A percentile compares a stretch with the other conserved stretches of the same genome.
These are phyloP conservation scores for Cystofilobasidium bisporidii DNA, from an alignment of 768 basidiomycete genomes.

Conservation along the genomic window DNA sequence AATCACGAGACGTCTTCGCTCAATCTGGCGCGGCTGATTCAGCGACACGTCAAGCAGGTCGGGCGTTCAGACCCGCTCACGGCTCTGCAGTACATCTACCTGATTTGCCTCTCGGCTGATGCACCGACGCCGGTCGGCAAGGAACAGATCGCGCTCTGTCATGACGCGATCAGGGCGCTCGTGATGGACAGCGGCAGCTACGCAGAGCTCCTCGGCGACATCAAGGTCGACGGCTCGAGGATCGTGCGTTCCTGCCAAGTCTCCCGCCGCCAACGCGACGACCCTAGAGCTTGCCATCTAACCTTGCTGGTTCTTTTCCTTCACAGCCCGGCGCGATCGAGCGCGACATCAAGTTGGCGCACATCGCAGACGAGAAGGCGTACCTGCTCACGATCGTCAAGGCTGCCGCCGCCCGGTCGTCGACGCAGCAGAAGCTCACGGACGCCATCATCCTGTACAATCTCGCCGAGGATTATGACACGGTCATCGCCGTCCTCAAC, in stretches of 20 bases:
- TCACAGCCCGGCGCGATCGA: conserved; percentile 75
- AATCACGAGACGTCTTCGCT: conserved; percentile 39
- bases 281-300: no score
- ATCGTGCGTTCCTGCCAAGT: conserved; percentile 49
- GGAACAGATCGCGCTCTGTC: conserved; percentile 61
- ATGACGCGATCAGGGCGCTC: conserved; percentile 43
- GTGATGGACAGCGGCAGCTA: conserved; percentile 48
- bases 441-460: conserved; percentile 95
- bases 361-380: conserved; percentile 53
- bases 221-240: conserved; percentile 78
- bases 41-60: conserved; percentile 87
- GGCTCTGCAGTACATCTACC: conserved; percentile 89
- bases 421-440: conserved; percentile 68
- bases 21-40: conserved; percentile 72
- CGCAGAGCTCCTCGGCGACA: conserved; percentile 91
- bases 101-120: conserved; percentile 67
- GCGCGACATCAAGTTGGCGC: conserved; percentile 65
- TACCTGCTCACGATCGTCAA: conserved; percentile 76
- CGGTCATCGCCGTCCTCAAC: conserved; percentile 78
- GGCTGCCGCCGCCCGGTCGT: conserved; percentile 68
- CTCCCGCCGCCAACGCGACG: background rate
- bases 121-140: conserved; percentile 61
- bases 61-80: conserved; percentile 86
- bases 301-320: no score
- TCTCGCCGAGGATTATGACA: conserved; percentile 78